A percentile compares a stretch with the other conserved stretches of the same genome.
These are phyloP conservation scores for Acorus calamus DNA, from an alignment of 106 monocot species.

Conservation along the genomic window DNA sequence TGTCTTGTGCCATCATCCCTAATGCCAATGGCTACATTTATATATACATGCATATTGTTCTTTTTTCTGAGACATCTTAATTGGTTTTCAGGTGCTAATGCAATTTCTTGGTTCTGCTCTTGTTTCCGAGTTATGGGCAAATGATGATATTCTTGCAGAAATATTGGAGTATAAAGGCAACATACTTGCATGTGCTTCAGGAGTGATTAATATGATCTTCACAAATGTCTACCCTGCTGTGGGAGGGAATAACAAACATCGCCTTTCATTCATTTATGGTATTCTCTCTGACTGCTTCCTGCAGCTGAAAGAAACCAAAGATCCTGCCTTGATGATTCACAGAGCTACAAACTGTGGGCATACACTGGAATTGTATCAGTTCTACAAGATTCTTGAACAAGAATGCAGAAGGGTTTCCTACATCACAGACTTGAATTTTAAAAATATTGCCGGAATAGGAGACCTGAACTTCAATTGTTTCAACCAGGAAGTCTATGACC, in stretches of 20 bases:
- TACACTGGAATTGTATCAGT: conserved; percentile 47
- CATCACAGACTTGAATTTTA: conserved; percentile 67
- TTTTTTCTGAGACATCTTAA: neutral
- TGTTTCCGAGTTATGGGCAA: conserved; percentile 79
- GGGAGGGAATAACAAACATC: conserved; percentile 61
- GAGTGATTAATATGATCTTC: conserved; percentile 55
- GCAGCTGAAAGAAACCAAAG: conserved; percentile 30
- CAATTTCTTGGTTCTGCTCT: conserved; percentile 64
- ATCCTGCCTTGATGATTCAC: conserved; percentile 13
- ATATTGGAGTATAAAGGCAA: conserved; percentile 69
- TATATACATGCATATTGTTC: neutral
- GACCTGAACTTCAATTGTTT: conserved; percentile 76
- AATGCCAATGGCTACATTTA: neutral
- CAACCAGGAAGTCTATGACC: conserved; percentile 62
- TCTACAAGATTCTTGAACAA: conserved; percentile 72
- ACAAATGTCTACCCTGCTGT: conserved; percentile 64
- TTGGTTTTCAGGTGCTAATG: conserved; percentile 50
- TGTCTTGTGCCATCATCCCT: too few relatives aligned
- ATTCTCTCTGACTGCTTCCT: conserved; percentile 71
- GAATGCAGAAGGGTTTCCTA: conserved; percentile 63
- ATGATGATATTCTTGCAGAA: conserved; percentile 81
- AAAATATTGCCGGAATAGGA: conserved; percentile 61
- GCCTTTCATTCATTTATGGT: conserved; percentile 71
- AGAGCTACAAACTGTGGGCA: conserved; percentile 24
- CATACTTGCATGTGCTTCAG: conserved; percentile 49